Percentiles rank a stretch among this genome's conserved stretches.
phyloP scores from a whole-genome alignment of 2,329 filamentous ascomycete species.

The Diaporthe amygdali region DNA sequence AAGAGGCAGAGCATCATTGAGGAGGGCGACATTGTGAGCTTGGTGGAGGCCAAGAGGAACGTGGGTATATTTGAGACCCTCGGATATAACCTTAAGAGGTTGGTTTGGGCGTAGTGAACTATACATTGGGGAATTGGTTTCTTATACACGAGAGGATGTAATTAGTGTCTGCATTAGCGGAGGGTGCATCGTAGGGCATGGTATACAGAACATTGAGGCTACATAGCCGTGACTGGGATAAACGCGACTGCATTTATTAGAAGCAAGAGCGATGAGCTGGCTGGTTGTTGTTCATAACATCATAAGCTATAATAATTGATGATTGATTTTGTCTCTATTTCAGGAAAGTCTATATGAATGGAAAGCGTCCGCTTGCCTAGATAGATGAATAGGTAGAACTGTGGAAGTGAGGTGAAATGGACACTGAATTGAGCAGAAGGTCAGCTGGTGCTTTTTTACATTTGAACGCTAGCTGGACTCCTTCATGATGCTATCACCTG shows the following conservation, averaged over 20 bases:
- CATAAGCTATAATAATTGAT: no score
- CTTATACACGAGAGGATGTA: background rate
- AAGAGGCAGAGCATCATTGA: conserved; percentile 54
- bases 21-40: conserved; percentile 76
- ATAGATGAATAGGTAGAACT: no score
- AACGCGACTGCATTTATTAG: background rate
- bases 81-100: conserved; percentile 88
- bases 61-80: conserved; percentile 87
- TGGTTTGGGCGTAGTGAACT: conserved; percentile 74
- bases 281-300: no score
- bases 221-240: background rate
- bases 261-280: background rate
- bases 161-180: background rate
- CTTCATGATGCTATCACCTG: no score
- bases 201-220: background rate
- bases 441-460: no score
- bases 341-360: no score
- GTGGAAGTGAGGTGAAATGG: no score
- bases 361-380: no score
- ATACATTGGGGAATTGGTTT: background rate
- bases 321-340: no score
- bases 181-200: background rate
- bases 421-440: no score
- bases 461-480: no score
- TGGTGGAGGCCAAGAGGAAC: conserved; percentile 84